Conservation (phyloP, 1,139 yeast genomes). For the Taiozyma sp. region DNA sequence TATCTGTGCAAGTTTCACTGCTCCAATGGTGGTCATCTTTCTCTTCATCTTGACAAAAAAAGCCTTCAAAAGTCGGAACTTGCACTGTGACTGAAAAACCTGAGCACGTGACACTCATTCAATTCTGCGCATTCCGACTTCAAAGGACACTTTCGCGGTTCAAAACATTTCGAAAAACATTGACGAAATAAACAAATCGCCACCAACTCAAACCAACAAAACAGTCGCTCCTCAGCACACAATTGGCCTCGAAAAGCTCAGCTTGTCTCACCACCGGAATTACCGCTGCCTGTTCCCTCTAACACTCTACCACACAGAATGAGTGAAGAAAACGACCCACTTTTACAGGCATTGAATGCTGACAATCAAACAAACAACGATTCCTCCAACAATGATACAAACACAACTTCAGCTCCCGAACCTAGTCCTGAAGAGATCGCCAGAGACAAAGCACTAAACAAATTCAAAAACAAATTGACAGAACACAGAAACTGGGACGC, state of each 20-base stretch:
- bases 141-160: neutral
- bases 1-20: neutral
- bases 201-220: neutral
- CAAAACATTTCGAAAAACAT: neutral
- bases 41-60: neutral
- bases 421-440: constrained; percentile 55
- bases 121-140: too few species aligned
- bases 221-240: neutral
- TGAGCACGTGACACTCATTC: too few species aligned
- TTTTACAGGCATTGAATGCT: constrained; percentile 60
- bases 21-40: neutral
- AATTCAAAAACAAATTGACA: constrained; percentile 77
- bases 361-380: constrained; percentile 5
- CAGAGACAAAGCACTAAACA: constrained; percentile 71
- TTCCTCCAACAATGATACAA: constrained; percentile 1
- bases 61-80: neutral
- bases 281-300: neutral
- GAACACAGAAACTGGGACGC: constrained; percentile 97
- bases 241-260: neutral
- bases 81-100: too few species aligned
- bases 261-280: neutral
- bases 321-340: constrained; percentile 71
- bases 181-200: neutral
- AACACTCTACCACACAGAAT: constrained; percentile 23
- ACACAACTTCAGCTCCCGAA: constrained; percentile 20